Conservation (phyloP, 371 early-diverging fungal genomes). For the Dinochytrium kinnereticum region DNA sequence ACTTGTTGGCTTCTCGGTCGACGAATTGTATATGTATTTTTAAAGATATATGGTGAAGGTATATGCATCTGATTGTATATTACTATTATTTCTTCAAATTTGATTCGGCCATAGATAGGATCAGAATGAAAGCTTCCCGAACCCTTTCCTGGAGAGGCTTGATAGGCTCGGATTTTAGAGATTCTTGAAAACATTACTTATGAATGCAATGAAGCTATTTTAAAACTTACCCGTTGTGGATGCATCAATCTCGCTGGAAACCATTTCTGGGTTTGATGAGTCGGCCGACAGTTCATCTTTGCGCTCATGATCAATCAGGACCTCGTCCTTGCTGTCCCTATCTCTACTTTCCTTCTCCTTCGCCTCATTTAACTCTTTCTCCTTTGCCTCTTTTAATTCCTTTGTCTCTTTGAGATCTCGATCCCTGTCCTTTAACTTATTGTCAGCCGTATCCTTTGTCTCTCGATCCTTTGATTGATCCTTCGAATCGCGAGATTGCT, state of each 20-base stretch:
- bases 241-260: no score
- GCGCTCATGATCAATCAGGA: background rate
- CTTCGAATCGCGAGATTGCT: background rate
- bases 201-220: no score
- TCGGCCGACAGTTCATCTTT: background rate
- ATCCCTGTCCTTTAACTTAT: background rate
- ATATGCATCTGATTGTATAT: no score
- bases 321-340: background rate
- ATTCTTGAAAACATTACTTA: background rate
- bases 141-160: no score
- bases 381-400: slow-evolving; percentile 7
- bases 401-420: background rate
- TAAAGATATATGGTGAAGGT: no score
- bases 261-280: background rate
- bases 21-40: no score
- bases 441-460: slow-evolving; percentile 5
- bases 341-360: background rate
- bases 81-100: no score
- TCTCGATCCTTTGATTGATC: background rate
- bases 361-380: background rate
- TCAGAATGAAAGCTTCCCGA: no score
- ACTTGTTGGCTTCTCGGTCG: no score
- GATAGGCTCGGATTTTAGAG: no score
- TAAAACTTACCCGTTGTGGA: no score
- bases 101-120: no score